Evolutionary conservation across 2,329 filamentous ascomycete species (phyloP).

Genomic region (Albophoma yamanashiensis): DNA sequence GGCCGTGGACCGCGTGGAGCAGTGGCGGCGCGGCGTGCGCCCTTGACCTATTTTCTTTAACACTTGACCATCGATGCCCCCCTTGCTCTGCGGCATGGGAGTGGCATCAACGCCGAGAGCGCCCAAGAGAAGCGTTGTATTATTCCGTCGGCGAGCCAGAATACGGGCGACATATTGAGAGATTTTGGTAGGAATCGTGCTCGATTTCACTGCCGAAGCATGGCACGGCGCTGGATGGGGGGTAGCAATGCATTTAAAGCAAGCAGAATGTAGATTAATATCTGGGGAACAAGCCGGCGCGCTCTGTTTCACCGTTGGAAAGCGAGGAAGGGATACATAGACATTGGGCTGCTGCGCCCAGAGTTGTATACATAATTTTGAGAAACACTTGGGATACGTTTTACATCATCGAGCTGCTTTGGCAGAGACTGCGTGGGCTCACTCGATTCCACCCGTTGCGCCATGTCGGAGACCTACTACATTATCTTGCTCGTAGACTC

Average conservation of each 20-base stretch:
- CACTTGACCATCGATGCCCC: neutral
- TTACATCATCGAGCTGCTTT: no score
- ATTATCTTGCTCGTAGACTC: no score
- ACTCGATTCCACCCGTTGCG: no score
- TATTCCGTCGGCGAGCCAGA: neutral
- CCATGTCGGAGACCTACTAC: no score
- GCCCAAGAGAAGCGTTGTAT: neutral
- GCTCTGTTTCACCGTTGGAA: neutral
- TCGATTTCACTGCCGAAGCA: neutral
- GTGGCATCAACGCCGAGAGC: neutral
- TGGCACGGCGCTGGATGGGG: neutral
- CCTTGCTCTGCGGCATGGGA: neutral
- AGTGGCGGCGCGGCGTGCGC: slow-evolving; percentile 30
- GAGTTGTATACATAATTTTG: neutral
- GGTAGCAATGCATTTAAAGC: neutral
- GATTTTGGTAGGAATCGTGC: neutral
- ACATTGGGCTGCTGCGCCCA: neutral
- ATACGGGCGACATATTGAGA: neutral
- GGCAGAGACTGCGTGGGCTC: no score
- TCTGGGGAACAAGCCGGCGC: neutral
- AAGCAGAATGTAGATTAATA: neutral
- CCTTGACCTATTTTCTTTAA: slow-evolving; percentile 10
- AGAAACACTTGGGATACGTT: neutral
- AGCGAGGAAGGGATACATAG: neutral
- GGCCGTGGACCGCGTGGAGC: slow-evolving; percentile 26